phyloP scores from a whole-genome alignment of 225 moss, liverwort and hornwort genomes.

The Anthoceros angustus region DNA sequence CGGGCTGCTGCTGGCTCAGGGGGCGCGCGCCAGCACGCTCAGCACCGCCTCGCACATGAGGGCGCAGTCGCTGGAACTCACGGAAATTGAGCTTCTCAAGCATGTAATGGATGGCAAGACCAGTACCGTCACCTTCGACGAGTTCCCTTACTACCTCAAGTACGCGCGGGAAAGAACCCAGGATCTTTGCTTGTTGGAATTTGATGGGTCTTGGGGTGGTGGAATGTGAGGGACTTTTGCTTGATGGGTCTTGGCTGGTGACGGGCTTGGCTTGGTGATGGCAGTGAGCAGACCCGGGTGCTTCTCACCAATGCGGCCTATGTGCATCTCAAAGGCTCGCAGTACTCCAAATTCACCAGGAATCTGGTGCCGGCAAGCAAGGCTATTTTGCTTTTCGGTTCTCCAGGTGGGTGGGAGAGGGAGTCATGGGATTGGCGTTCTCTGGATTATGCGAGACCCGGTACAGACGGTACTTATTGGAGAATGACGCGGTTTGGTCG shows the following conservation, averaged over 20 bases:
- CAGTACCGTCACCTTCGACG: slow-evolving; percentile 26
- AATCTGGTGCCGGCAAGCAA: slow-evolving; percentile 35
- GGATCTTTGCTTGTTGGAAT: not conserved
- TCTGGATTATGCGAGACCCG: not conserved
- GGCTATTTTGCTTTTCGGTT: slow-evolving; percentile 27
- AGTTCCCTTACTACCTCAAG: slow-evolving; percentile 37
- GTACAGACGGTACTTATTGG: no score
- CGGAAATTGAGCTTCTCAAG: slow-evolving; percentile 27
- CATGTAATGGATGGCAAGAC: slow-evolving; percentile 30
- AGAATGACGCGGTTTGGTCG: not conserved
- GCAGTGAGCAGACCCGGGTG: slow-evolving; percentile 29
- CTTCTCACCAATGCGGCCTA: slow-evolving; percentile 32
- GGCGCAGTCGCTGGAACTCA: slow-evolving; percentile 19
- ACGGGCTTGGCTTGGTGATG: not conserved
- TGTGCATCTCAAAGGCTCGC: slow-evolving; percentile 34
- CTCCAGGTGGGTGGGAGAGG: slow-evolving; percentile 18
- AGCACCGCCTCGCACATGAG: slow-evolving; percentile 18
- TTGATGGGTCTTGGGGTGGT: not conserved
- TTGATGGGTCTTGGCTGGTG: not conserved
- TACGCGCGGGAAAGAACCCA: slow-evolving; percentile 2
- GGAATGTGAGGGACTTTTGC: no score
- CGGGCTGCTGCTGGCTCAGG: slow-evolving; percentile 22
- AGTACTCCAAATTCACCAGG: slow-evolving; percentile 36
- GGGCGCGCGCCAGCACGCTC: slow-evolving; percentile 1
- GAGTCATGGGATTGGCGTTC: not conserved